Conservation (phyloP, 2,329 filamentous ascomycete genomes). For the Penicillium aurantiogriseum region DNA sequence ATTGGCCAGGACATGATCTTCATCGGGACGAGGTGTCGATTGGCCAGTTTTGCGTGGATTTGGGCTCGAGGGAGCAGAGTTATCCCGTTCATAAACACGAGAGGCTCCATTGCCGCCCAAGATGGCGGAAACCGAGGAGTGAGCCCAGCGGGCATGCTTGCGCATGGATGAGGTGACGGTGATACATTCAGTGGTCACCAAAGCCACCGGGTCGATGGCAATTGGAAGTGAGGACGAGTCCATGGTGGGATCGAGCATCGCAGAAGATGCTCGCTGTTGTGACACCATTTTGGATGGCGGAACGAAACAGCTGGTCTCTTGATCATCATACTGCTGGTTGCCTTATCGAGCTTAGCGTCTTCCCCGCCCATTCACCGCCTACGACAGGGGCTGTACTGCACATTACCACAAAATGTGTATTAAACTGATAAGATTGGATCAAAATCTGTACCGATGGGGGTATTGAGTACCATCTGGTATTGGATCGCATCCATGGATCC, state of each 20-base stretch:
- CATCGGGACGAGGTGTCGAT: conserved; percentile 30
- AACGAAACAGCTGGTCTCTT: conserved; percentile 31
- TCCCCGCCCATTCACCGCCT: conserved; percentile 26
- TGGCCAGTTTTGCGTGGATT: conserved; percentile 30
- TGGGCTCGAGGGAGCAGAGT: conserved; percentile 39
- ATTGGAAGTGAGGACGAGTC: conserved; percentile 59
- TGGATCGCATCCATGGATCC: conserved; percentile 6
- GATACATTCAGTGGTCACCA: conserved; percentile 98
- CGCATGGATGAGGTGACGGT: conserved; percentile 97
- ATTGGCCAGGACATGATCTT: conserved; percentile 61
- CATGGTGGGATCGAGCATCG: conserved; percentile 32
- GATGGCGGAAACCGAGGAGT: conserved; percentile 94
- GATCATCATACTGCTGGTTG: conserved; percentile 23
- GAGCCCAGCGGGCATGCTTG: conserved; percentile 92
- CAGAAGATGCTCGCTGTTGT: conserved; percentile 24
- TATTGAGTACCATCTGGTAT: conserved; percentile 3
- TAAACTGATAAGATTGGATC: neutral
- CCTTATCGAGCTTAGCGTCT: conserved; percentile 28
- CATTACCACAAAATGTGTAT: conserved; percentile 8
- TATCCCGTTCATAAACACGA: conserved; percentile 46
- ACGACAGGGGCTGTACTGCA: conserved; percentile 16
- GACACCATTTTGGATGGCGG: conserved; percentile 20
- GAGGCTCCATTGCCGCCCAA: conserved; percentile 66
- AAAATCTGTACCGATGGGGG: neutral
- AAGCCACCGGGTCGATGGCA: conserved; percentile 82